These are phyloP conservation scores for Trypanosoma platydactyli DNA, from an alignment of 208 protist species.

Conservation along the genomic window DNA sequence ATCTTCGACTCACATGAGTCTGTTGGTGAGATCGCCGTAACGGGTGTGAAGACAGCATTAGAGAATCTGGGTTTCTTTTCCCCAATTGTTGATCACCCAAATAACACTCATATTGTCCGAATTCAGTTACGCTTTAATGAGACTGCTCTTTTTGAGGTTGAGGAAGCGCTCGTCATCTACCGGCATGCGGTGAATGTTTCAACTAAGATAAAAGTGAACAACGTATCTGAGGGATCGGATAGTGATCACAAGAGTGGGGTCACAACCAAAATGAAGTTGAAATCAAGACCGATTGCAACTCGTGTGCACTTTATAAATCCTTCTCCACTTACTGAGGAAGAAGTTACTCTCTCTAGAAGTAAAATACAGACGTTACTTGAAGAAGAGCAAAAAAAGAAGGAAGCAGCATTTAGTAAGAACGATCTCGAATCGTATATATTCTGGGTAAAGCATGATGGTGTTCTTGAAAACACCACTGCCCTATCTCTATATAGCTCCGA, in stretches of 20 bases:
- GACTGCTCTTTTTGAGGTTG: constrained; percentile 65
- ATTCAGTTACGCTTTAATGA: constrained; percentile 74
- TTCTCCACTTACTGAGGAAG: constrained; percentile 33
- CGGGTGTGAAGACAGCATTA: constrained; percentile 48
- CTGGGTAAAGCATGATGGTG: constrained; percentile 66
- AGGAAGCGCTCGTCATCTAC: constrained; percentile 57
- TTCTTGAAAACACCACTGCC: constrained; percentile 49
- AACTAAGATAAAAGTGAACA: constrained; percentile 30
- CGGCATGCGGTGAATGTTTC: constrained; percentile 64
- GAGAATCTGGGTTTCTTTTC: constrained; percentile 39
- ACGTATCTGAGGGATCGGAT: constrained; percentile 6
- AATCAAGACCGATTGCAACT: constrained; percentile 27
- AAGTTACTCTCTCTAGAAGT: constrained; percentile 24
- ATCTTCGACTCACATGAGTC: constrained; percentile 37
- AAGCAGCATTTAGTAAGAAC: constrained; percentile 69
- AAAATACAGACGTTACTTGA: constrained; percentile 53
- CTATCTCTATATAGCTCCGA: constrained; percentile 18
- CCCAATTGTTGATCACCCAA: constrained; percentile 51
- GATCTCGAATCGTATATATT: constrained; percentile 83
- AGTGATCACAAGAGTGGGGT: constrained; percentile 16
- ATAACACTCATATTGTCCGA: constrained; percentile 82
- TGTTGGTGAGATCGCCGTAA: constrained; percentile 50
- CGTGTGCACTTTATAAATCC: constrained; percentile 46
- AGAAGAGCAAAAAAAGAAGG: constrained; percentile 62
- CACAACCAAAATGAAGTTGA: constrained; percentile 43